phyloP scores from a whole-genome alignment of 768 basidiomycete species.

The Lanmaoa rubissima region DNA sequence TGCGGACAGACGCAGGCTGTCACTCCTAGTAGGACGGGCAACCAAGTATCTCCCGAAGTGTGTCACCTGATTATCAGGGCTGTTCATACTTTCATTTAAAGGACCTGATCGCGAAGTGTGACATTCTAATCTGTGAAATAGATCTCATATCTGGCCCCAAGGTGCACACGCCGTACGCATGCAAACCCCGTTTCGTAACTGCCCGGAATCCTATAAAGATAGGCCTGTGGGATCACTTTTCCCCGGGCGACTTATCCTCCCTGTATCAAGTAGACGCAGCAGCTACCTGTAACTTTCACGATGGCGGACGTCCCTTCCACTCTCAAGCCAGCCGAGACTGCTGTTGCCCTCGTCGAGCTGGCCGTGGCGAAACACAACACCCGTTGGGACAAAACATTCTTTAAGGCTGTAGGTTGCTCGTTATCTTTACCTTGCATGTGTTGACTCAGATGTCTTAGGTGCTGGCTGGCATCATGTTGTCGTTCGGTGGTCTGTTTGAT shows the following conservation, averaged over 20 bases:
- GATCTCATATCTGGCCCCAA: conserved; percentile 1
- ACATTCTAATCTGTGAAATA: not conserved
- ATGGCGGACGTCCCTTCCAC: conserved; percentile 40
- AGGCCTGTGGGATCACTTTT: not conserved
- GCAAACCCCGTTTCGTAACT: conserved; percentile 10
- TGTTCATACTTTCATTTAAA: not conserved
- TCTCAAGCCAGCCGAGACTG: conserved; percentile 58
- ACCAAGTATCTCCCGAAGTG: not conserved
- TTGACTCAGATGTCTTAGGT: conserved; percentile 40
- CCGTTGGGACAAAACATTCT: conserved; percentile 56
- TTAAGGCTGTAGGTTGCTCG: conserved; percentile 60
- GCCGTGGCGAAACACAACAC: conserved; percentile 64
- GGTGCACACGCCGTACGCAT: not conserved
- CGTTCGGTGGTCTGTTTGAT: conserved; percentile 67
- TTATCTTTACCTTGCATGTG: not conserved
- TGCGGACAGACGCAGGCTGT: not conserved
- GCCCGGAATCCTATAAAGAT: conserved; percentile 20
- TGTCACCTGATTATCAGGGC: not conserved
- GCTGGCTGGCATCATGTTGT: conserved; percentile 69
- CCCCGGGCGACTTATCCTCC: not conserved
- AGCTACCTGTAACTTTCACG: not conserved
- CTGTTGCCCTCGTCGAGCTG: conserved; percentile 52
- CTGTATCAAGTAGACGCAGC: conserved; percentile 2
- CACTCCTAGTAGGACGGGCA: not conserved
- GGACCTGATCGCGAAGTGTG: not conserved